Evolutionary conservation across 1,284 basidiomycete species (phyloP).

Genomic region (Melampsora medusae): DNA sequence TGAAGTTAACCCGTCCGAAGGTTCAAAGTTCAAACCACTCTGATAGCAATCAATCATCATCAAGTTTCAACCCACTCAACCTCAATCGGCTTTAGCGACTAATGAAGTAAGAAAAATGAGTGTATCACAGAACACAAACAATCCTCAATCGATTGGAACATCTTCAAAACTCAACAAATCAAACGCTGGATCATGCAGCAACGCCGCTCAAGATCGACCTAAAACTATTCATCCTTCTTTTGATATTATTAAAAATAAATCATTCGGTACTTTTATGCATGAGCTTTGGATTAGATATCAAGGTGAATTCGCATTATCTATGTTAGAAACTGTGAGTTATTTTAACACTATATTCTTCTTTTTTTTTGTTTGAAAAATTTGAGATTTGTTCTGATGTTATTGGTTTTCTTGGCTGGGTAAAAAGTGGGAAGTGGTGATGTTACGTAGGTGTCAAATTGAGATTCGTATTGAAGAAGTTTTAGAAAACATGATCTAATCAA

Average conservation of each 20-base stretch:
- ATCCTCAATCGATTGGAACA: background rate
- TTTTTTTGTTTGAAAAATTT: too few species aligned
- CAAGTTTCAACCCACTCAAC: too few species aligned
- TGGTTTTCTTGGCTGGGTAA: background rate
- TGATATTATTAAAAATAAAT: conserved; percentile 41
- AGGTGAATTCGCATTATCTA: conserved; percentile 43
- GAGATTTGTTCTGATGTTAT: background rate
- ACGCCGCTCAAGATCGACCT: background rate
- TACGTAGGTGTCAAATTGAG: conserved; percentile 20
- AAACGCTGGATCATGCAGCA: background rate
- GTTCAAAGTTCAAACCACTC: too few species aligned
- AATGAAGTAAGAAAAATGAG: background rate
- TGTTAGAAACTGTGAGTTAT: conserved; percentile 42
- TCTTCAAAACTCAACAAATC: background rate
- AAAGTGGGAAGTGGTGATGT: conserved; percentile 42
- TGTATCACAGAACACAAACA: background rate
- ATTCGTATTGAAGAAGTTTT: background rate
- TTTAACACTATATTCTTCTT: background rate
- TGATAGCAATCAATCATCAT: too few species aligned
- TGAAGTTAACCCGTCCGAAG: too few species aligned
- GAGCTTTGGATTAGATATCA: conserved; percentile 43
- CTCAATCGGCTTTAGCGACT: too few species aligned
- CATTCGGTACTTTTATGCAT: conserved; percentile 39
- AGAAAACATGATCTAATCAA: background rate
- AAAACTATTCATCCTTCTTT: conserved; percentile 20